Evolutionary conservation across 208 protist species (phyloP).

Genomic region (Trypanosoma congolense): DNA sequence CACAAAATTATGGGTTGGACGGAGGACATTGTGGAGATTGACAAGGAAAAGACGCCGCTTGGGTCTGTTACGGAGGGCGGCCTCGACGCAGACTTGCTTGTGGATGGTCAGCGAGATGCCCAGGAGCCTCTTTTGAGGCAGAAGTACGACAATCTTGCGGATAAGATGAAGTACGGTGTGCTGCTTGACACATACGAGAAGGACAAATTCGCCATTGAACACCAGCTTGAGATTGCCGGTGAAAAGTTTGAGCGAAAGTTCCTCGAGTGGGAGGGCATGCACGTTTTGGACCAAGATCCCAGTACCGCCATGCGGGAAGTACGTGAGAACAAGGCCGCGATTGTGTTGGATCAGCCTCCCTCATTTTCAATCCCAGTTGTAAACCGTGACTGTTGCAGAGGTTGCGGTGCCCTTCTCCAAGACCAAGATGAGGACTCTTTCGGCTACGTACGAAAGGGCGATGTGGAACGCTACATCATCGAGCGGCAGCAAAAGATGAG

Average conservation of each 20-base stretch:
- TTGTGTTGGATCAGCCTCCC: conserved; percentile 74
- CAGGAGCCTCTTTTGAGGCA: conserved; percentile 33
- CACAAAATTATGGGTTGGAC: conserved; percentile 92
- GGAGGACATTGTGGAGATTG: conserved; percentile 73
- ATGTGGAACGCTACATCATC: conserved; percentile 74
- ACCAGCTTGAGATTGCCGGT: conserved; percentile 71
- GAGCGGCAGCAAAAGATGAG: conserved; percentile 41
- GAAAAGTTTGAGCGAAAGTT: conserved; percentile 81
- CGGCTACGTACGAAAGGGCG: conserved; percentile 69
- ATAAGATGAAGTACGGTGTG: conserved; percentile 87
- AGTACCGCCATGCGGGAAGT: conserved; percentile 48
- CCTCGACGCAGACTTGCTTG: background rate
- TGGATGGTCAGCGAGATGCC: background rate
- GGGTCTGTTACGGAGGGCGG: background rate
- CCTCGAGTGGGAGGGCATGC: conserved; percentile 84
- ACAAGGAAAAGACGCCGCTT: conserved; percentile 22
- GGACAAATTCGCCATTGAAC: conserved; percentile 80
- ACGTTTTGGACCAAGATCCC: conserved; percentile 76
- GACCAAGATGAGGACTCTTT: conserved; percentile 60
- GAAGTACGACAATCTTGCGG: conserved; percentile 54
- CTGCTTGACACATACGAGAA: conserved; percentile 85
- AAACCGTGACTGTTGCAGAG: conserved; percentile 76
- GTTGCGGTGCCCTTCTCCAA: conserved; percentile 85
- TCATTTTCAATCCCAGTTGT: conserved; percentile 72
- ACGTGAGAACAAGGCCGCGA: conserved; percentile 61